Evolutionary conservation across 257 asterid genomes (phyloP), one percentile per base, ranked within the genome.

Genomic region (Solanum chmielewskii): DNA sequence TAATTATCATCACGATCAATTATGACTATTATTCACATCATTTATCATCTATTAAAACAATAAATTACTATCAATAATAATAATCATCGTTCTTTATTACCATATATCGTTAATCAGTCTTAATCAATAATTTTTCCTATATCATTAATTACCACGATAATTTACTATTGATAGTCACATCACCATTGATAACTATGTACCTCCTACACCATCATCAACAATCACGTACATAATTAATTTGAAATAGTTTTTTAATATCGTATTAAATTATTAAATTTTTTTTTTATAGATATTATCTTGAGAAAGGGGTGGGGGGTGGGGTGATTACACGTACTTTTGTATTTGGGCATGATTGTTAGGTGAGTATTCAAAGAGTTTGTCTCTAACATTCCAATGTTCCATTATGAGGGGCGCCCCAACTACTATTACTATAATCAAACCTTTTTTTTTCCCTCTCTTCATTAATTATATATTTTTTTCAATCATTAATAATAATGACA

Each of bases 371-470:
- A 73, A 75, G 31, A 37, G 42, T 35, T 76, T 27, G 85, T 76
- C 83, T 71, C 76, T 18, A 25, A 44, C 49, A 39, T 59, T 37
- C 71, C 47, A 20, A 39, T 18, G 59, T 84, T 71, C 89, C 83
- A 88, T 87, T 76, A 88, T 90, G 85, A 82, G 91, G 90, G 90
- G 91, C 83, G 86, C 88, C 91, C 91, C 39, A 49, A 21, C 64
- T 41, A 77, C 49, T 60, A 77, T 39, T 60, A 33, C 60, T 2
- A 18, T 60, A 80, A 64, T 78, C 42, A 60, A 37, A 56, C 74
- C 33, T 31, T 31, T 35, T 35, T 37, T 60, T 83, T 83, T 83
- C 49, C 35, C 35, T 64, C 59, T 35, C 52, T 31, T 39, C 49
- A 37, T 84, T 15, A 56, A 84, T 59, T 25, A 64, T 62, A 39